Evolutionary conservation across 169 alveolate species (phyloP).

Genomic region (Sarcocystis neurona): DNA sequence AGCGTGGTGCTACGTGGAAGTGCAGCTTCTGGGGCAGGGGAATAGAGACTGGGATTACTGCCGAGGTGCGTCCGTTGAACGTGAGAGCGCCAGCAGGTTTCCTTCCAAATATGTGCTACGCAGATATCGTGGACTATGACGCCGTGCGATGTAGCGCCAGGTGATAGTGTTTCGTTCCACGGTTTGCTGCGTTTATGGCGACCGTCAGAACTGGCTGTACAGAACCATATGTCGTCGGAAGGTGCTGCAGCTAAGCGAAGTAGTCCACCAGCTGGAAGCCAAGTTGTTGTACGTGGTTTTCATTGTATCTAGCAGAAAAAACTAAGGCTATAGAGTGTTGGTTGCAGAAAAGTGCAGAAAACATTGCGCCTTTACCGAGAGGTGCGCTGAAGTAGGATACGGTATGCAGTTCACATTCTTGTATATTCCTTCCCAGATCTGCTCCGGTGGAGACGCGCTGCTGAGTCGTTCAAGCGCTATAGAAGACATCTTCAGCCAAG

Average conservation of each 20-base stretch:
- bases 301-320: too few relatives aligned
- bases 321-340: too few relatives aligned
- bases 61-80: constrained; percentile 80
- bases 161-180: neutral
- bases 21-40: constrained; percentile 89
- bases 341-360: neutral
- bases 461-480: neutral
- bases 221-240: neutral
- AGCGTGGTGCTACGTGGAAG: constrained; percentile 92
- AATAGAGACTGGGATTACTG: constrained; percentile 89
- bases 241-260: neutral
- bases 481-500: neutral
- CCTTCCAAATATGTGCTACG: neutral
- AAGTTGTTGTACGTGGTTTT: neutral
- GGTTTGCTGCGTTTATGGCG: neutral
- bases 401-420: neutral
- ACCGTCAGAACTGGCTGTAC: neutral
- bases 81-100: constrained; percentile 27
- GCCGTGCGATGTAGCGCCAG: constrained; percentile 57
- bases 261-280: neutral
- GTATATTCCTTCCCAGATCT: neutral
- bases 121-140: constrained; percentile 70
- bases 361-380: neutral
- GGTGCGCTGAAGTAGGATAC: neutral
- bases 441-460: neutral